These are phyloP conservation scores for Dryas alaskensis DNA, from an alignment of 306 rosid species.

Conservation along the genomic window DNA sequence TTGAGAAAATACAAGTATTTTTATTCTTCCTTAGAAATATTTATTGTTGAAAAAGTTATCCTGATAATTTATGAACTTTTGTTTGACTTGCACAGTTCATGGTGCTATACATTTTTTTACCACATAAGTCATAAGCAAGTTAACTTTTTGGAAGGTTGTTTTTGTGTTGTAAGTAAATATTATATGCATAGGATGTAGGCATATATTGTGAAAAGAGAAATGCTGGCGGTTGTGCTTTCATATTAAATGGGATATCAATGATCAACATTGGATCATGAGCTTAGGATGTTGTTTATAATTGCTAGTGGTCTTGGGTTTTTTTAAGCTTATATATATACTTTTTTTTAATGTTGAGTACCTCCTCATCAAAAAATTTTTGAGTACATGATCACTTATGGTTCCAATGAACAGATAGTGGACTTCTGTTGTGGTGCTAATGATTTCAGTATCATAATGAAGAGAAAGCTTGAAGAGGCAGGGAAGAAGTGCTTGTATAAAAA, in stretches of 20 bases:
- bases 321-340: background rate
- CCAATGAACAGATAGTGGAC: constrained; percentile 79
- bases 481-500: constrained; percentile 71
- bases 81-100: background rate
- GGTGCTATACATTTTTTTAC: background rate
- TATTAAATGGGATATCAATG: background rate
- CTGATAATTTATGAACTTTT: background rate
- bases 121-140: background rate
- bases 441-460: constrained; percentile 76
- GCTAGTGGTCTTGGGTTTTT: background rate
- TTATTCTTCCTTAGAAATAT: background rate
- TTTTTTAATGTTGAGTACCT: background rate
- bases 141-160: background rate
- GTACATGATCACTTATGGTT: constrained; percentile 33
- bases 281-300: background rate
- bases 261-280: background rate
- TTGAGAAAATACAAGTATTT: too few relatives aligned
- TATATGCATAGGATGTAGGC: background rate
- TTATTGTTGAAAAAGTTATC: background rate
- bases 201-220: background rate
- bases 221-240: background rate
- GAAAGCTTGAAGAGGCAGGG: constrained; percentile 76
- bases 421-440: constrained; percentile 95
- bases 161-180: background rate
- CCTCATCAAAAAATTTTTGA: background rate